Evolutionary conservation across 139 green algal species (phyloP), one percentile per base, ranked within the genome.

Genomic region (Chlamydomonas schloesseri): DNA sequence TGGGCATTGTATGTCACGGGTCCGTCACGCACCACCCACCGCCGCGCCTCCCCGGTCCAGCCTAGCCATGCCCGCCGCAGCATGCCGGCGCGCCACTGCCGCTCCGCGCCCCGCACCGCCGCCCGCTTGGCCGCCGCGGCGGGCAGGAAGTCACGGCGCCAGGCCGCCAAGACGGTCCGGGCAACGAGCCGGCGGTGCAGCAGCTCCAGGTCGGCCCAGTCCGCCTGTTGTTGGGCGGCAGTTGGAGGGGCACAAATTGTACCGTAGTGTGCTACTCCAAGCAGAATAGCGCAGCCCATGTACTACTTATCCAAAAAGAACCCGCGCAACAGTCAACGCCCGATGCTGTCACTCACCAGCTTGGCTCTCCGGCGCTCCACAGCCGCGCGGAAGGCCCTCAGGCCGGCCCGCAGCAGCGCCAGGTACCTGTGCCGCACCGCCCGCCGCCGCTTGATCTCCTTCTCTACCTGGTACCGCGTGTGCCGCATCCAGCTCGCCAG

Each of bases 371-470:
- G 33, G 23, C 58, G 68, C 20, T 55, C 21, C 23, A 81, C 67
- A 0, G 73, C 69, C 3, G 24, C 8, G 2, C 17, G 29, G 18
- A 92, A 78, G 8, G 80, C 88, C 5, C 8, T 17, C 65, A 89
- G 60, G 37, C 84, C 88, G 6, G 17, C 15, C 6, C 71, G 79
- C 57, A 92, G 84, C 18, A 89, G 23, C 1, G 55, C 47, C 34
- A 91, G 53, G 72, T 88, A 88, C 77, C 81, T 87, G 74, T 90
- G 87, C 29, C 87, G 64, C 14, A 85, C 73, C 4, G 81, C 81
- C 8, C 26, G 8, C n/a, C 81, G 73, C 21, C 87, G 53, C n/a
- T 55, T 28, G 24, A 67, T 28, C 73, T 88, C 87, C 80, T 71
- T 78, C 1, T 6, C 11, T 0, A 53, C 67, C 80, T 76, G 69